phyloP scores from a whole-genome alignment of 2,329 filamentous ascomycete species.

The Bipolaris gigantea region DNA sequence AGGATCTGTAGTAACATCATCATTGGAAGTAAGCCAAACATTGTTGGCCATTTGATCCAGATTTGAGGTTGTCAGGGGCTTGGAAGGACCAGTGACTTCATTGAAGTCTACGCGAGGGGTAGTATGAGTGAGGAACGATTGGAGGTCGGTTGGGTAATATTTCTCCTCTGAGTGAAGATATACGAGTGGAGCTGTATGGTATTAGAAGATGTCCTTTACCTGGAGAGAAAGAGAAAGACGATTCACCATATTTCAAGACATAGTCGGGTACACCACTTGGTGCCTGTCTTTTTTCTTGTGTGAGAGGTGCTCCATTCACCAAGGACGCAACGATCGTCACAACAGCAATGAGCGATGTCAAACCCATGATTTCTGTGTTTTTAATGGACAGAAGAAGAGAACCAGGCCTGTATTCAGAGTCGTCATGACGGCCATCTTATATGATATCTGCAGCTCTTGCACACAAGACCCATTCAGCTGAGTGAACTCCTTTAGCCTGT shows the following conservation, averaged over 20 bases:
- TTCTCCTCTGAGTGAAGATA: conserved; percentile 49
- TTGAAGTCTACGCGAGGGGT: conserved; percentile 45
- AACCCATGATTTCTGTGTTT: conserved; percentile 16
- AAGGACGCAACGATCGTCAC: conserved; percentile 16
- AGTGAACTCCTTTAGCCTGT: not conserved
- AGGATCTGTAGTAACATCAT: conserved; percentile 48
- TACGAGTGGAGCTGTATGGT: conserved; percentile 47
- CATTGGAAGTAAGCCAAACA: conserved; percentile 52
- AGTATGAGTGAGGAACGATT: conserved; percentile 47
- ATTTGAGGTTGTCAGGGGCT: conserved; percentile 48
- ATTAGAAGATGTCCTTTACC: conserved; percentile 8
- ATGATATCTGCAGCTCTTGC: not conserved
- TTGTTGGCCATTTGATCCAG: conserved; percentile 47
- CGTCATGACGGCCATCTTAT: not conserved
- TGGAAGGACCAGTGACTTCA: conserved; percentile 35
- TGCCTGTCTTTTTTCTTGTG: conserved; percentile 23
- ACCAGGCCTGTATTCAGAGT: not conserved
- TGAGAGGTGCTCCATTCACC: conserved; percentile 22
- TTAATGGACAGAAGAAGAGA: not conserved
- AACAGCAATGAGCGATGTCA: conserved; percentile 12
- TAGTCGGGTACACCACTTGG: conserved; percentile 40
- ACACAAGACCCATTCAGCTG: conserved; percentile 7
- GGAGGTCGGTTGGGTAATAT: conserved; percentile 51
- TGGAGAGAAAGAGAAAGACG: not conserved
- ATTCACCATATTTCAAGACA: conserved; percentile 45